A percentile compares a stretch with the other conserved stretches of the same genome.
Conservation (phyloP, 1,139 yeast species). For the Candida sojae region DNA sequence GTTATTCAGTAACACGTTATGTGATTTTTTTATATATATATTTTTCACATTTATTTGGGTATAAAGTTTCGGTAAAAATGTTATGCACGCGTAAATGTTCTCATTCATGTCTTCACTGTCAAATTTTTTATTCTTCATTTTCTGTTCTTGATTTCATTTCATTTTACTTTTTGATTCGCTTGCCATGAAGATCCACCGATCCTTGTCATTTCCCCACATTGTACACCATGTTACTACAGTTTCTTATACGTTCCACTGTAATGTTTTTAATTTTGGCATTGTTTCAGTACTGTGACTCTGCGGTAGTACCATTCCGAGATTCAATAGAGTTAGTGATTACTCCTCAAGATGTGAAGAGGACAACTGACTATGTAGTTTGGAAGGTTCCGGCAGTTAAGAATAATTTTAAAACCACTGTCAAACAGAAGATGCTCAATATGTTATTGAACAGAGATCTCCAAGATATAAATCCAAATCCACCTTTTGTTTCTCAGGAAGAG, state of each 20-base stretch:
- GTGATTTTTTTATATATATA: background rate
- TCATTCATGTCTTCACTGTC: too few relatives aligned
- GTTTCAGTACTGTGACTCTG: background rate
- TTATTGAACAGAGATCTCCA: slow-evolving; percentile 16
- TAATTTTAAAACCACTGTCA: slow-evolving; percentile 36
- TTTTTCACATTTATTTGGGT: background rate
- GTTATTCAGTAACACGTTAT: too few relatives aligned
- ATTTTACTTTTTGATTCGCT: background rate
- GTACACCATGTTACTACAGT: background rate
- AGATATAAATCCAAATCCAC: slow-evolving; percentile 37
- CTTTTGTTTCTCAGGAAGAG: slow-evolving; percentile 69
- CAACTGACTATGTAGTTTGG: slow-evolving; percentile 22
- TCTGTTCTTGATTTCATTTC: background rate
- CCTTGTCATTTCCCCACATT: too few relatives aligned
- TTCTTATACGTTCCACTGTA: background rate
- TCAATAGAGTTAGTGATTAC: slow-evolving; percentile 26
- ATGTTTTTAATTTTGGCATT: background rate
- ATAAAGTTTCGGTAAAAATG: too few relatives aligned
- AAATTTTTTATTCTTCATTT: too few relatives aligned
- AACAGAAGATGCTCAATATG: slow-evolving; percentile 24
- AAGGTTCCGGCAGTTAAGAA: slow-evolving; percentile 23
- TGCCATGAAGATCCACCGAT: too few relatives aligned
- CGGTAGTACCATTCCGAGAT: slow-evolving; percentile 15
- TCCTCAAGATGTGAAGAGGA: slow-evolving; percentile 25
- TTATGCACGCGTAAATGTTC: too few relatives aligned